Conservation (phyloP, 2,329 filamentous ascomycete genomes). For the Alternaria ventricosa region DNA sequence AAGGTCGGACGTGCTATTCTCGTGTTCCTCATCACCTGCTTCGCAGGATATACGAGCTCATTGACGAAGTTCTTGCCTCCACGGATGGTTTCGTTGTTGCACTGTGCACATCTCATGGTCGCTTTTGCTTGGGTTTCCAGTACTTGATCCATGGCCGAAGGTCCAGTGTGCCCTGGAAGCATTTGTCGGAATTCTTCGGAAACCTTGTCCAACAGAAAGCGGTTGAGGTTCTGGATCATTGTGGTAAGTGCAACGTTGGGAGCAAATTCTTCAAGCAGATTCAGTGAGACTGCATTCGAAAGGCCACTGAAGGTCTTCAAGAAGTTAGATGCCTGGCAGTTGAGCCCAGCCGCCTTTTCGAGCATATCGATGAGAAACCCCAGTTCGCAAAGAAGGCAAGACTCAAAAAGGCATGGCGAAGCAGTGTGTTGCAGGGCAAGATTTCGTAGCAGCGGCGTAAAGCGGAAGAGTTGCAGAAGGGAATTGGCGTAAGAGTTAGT, state of each 20-base stretch:
- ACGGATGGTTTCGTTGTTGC: constrained; percentile 82
- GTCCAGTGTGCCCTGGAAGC: constrained; percentile 61
- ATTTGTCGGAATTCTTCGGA: constrained; percentile 76
- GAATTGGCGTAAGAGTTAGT: constrained; percentile 96
- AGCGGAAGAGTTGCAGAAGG: constrained; percentile 87
- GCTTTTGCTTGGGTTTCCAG: constrained; percentile 74
- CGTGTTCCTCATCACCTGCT: constrained; percentile 61
- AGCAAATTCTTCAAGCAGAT: constrained; percentile 83
- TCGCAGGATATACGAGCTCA: constrained; percentile 80
- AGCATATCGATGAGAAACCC: constrained; percentile 98
- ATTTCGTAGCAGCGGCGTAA: constrained; percentile 87
- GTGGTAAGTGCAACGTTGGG: constrained; percentile 74
- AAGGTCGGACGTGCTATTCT: constrained; percentile 68
- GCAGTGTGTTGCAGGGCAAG: constrained; percentile 87
- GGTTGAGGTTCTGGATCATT: constrained; percentile 84
- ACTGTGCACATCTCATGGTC: constrained; percentile 83
- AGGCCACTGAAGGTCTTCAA: constrained; percentile 87
- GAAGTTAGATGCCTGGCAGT: constrained; percentile 95
- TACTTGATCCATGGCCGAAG: constrained; percentile 71
- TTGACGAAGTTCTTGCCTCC: constrained; percentile 82
- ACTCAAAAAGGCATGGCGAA: constrained; percentile 79
- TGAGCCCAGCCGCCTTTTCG: constrained; percentile 90
- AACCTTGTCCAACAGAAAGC: constrained; percentile 85
- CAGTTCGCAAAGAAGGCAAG: constrained; percentile 89
- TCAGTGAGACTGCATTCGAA: constrained; percentile 76